Evolutionary conservation across 176 grass and related monocot species (phyloP), one percentile per base, ranked within the genome.

Genomic region (Tillandsia fasciculata): DNA sequence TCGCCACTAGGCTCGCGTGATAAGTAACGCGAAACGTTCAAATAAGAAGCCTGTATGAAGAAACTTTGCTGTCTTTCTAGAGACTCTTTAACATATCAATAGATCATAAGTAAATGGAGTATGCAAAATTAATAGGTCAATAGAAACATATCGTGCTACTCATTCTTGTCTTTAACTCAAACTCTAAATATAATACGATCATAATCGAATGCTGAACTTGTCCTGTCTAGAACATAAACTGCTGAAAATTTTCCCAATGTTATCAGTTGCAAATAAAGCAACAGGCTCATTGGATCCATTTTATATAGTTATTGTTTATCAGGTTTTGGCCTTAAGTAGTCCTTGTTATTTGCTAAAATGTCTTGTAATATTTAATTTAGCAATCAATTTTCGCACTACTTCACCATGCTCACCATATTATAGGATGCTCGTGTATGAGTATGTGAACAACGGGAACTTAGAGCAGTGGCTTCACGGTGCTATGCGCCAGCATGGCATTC

Each of bases 371-470:
- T 42, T 5, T 42, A 42, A 42, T 42, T 42, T 42, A 42, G 7
- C 4, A 6, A 42, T 42, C 42, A 9, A 50, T 50, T 51, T 58
- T 61, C 8, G 17, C 1, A n/a, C n/a, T 61, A 61, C 15, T 61
- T 9, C 15, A 61, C 33, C 33, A 42, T 7, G 29, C 20, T 59
- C 15, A 61, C 22, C 56, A 22, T 61, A 61, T 61, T 76, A 18
- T 27, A 96, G 91, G 91, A 96, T 96, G 72, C 84, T 96, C 71
- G 87, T 90, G 33, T 96, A 90, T 67, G 87, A 96, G 76, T 96
- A 91, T 51, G 91, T 88, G 73, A 87, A 83, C 68, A 96, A 88
- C 9, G 91, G 91, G 15, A 96, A 96, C 74, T 78, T 96, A 64
- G 91, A 96, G 53, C 91, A 96, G 67, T 96, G 87, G 91, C 80